phyloP scores from a whole-genome alignment of 2,329 filamentous ascomycete species.

The Mycogone perniciosa region DNA sequence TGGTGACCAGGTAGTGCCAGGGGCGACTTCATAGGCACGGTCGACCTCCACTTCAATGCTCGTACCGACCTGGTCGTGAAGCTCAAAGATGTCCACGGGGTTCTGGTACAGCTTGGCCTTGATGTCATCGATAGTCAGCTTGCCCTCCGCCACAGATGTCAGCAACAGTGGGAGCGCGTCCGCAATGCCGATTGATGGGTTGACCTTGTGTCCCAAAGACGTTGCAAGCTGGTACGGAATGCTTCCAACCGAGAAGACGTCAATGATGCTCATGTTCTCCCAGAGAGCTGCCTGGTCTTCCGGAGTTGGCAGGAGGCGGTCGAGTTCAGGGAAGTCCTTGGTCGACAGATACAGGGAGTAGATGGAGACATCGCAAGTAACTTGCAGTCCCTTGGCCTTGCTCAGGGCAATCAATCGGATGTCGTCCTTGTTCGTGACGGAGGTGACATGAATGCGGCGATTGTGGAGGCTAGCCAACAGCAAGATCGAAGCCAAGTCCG shows the following conservation, averaged over 20 bases:
- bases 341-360: slow-evolving; percentile 71
- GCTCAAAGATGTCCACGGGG: slow-evolving; percentile 73
- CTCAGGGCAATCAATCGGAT: slow-evolving; percentile 70
- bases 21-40: slow-evolving; percentile 56
- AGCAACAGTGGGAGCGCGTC: slow-evolving; percentile 70
- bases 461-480: slow-evolving; percentile 71
- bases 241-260: slow-evolving; percentile 74
- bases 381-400: slow-evolving; percentile 74
- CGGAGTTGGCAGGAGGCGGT: slow-evolving; percentile 54
- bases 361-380: slow-evolving; percentile 77
- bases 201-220: slow-evolving; percentile 44
- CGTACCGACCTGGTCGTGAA: slow-evolving; percentile 71
- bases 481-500: slow-evolving; percentile 73
- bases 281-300: slow-evolving; percentile 68
- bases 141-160: slow-evolving; percentile 68
- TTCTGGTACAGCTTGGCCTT: slow-evolving; percentile 67
- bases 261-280: slow-evolving; percentile 66
- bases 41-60: slow-evolving; percentile 71
- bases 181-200: slow-evolving; percentile 60
- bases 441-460: slow-evolving; percentile 73
- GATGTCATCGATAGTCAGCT: slow-evolving; percentile 67
- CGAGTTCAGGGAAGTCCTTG: slow-evolving; percentile 61
- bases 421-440: slow-evolving; percentile 72
- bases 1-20: slow-evolving; percentile 56
- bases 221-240: slow-evolving; percentile 69